Percentiles rank a stretch among this genome's conserved stretches.
Conservation (phyloP, 2,329 filamentous ascomycete genomes). For the Pseudogymnoascus sp. region DNA sequence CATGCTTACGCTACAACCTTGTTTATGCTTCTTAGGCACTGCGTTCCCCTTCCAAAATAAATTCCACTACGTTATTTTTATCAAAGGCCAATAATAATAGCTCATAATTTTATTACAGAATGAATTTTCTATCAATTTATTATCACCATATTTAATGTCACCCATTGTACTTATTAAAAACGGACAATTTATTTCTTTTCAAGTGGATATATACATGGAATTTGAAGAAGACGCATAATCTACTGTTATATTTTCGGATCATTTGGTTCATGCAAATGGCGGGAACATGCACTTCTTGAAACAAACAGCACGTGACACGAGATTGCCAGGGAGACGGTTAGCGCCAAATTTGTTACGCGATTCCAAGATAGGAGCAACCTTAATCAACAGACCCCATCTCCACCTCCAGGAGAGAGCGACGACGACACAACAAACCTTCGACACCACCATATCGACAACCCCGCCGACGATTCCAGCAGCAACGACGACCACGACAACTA, state of each 20-base stretch:
- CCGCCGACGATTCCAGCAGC: not conserved
- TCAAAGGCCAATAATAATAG: not conserved
- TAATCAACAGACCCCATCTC: conserved; percentile 6
- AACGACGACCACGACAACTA: conserved; percentile 8
- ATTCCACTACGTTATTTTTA: not conserved
- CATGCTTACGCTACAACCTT: not conserved
- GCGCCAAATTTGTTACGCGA: conserved; percentile 7
- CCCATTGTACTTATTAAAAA: not conserved
- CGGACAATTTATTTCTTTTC: not conserved
- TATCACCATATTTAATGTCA: not conserved
- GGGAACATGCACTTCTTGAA: not conserved
- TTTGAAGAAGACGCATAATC: not conserved
- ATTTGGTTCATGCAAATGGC: not conserved
- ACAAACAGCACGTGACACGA: not conserved
- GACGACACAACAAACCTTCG: conserved; percentile 8
- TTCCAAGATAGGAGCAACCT: conserved; percentile 8
- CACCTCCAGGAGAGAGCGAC: not conserved
- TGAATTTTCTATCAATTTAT: not conserved
- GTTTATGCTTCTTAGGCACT: not conserved
- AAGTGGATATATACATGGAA: not conserved
- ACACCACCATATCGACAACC: conserved; percentile 8
- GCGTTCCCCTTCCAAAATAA: not conserved
- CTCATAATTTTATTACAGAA: not conserved
- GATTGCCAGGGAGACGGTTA: conserved; percentile 8
- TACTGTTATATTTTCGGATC: not conserved